Conservation (phyloP, 257 asterid genomes). For the Rehmannia glutinosa region DNA sequence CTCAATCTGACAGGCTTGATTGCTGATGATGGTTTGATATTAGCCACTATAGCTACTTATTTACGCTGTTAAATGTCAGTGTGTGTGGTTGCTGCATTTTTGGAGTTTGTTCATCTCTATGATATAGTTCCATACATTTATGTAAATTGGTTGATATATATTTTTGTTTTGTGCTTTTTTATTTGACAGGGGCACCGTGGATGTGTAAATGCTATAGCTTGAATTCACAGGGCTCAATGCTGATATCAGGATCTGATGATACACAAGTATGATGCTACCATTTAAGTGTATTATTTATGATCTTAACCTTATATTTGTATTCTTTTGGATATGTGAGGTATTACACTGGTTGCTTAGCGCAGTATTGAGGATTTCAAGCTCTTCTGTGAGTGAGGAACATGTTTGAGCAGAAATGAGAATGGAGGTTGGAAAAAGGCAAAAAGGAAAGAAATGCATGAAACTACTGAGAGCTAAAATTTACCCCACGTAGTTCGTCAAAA, state of each 20-base stretch:
- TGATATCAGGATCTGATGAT: constrained; percentile 98
- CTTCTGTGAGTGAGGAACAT: constrained; percentile 2
- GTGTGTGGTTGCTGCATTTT: neutral
- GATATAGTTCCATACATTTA: neutral
- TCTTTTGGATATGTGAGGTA: neutral
- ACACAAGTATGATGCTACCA: constrained; percentile 53
- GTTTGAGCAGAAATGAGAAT: constrained; percentile 5
- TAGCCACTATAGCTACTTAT: neutral
- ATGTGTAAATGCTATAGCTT: constrained; percentile 89
- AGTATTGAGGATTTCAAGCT: neutral
- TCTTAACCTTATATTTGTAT: constrained; percentile 7
- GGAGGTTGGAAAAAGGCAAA: neutral
- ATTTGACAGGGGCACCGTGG: constrained; percentile 83
- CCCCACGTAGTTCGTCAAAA: neutral
- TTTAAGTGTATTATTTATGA: neutral
- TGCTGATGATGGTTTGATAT: constrained; percentile 1
- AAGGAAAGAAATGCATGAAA: neutral
- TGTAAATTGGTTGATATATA: neutral
- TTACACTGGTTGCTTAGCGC: neutral
- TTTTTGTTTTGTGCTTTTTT: neutral
- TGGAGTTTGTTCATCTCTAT: constrained; percentile 17
- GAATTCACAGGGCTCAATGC: constrained; percentile 83
- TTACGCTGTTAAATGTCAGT: neutral
- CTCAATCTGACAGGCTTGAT: neutral
- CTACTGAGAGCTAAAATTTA: neutral